phyloP scores from a whole-genome alignment of 139 green algal species.

The Chlorella vulgaris region DNA sequence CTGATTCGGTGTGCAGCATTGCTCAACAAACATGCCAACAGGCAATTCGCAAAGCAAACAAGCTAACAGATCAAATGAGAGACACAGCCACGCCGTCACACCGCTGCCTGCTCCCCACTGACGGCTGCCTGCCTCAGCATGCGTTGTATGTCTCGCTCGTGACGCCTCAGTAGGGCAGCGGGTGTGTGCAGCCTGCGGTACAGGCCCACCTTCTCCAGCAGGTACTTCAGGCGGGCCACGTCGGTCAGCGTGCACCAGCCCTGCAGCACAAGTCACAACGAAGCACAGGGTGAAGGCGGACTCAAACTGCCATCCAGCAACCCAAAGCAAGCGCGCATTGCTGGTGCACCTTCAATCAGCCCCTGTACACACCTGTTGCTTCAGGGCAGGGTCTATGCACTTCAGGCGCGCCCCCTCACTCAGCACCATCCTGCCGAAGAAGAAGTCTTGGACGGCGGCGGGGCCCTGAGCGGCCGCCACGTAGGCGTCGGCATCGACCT shows the following conservation, averaged over 20 bases:
- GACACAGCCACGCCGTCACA: too few species aligned
- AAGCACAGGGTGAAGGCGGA: not conserved
- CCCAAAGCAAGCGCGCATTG: too few species aligned
- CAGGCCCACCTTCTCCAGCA: conserved; percentile 47
- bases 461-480: conserved; percentile 38
- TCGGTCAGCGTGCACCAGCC: conserved; percentile 43
- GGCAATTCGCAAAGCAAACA: too few species aligned
- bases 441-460: conserved; percentile 33
- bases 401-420: conserved; percentile 40
- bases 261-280: not conserved
- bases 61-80: too few species aligned
- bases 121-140: not conserved
- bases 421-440: conserved; percentile 43
- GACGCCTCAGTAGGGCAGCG: conserved; percentile 25
- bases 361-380: conserved; percentile 1
- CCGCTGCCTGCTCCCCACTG: not conserved
- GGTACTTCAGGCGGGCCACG: conserved; percentile 32
- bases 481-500: conserved; percentile 48
- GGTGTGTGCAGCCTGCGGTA: conserved; percentile 25
- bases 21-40: too few species aligned
- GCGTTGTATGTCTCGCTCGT: conserved; percentile 30
- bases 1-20: too few species aligned
- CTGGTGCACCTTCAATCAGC: too few species aligned
- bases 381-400: conserved; percentile 20
- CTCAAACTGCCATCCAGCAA: too few species aligned